phyloP scores from a whole-genome alignment of 2,329 filamentous ascomycete species.

The Aspergillus quadrilineatus region DNA sequence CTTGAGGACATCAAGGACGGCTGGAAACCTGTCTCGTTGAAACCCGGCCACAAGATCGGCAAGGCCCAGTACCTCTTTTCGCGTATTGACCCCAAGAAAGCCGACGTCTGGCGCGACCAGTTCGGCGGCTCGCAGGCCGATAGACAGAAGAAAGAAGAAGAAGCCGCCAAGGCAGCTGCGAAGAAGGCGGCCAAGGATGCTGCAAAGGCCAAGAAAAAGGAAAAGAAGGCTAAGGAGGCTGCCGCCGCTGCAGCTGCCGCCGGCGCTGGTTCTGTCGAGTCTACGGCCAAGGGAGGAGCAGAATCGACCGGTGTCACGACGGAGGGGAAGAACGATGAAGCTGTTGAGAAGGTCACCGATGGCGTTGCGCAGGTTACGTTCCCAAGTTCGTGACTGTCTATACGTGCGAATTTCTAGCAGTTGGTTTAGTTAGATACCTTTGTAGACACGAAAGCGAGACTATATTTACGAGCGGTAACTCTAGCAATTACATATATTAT shows the following conservation, averaged over 20 bases:
- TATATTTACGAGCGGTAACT: slow-evolving; percentile 1
- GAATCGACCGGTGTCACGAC: slow-evolving; percentile 26
- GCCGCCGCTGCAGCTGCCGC: slow-evolving; percentile 25
- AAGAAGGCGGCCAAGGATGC: slow-evolving; percentile 42
- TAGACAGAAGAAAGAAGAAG: slow-evolving; percentile 67
- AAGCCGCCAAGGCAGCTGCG: slow-evolving; percentile 46
- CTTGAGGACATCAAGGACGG: slow-evolving; percentile 51
- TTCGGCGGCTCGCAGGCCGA: slow-evolving; percentile 68
- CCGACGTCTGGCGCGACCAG: slow-evolving; percentile 75
- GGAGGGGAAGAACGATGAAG: slow-evolving; percentile 32
- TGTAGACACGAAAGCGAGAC: background rate
- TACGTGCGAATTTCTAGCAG: background rate
- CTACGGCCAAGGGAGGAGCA: slow-evolving; percentile 36
- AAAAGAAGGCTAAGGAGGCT: slow-evolving; percentile 44
- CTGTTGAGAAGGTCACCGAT: slow-evolving; percentile 42
- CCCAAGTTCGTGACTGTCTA: slow-evolving; percentile 35
- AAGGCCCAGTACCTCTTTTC: slow-evolving; percentile 77
- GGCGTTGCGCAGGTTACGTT: slow-evolving; percentile 45
- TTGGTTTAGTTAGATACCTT: background rate
- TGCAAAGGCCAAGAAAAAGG: slow-evolving; percentile 31
- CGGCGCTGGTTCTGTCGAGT: slow-evolving; percentile 35
- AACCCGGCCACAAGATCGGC: slow-evolving; percentile 76
- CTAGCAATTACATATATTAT: background rate
- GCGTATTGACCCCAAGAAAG: slow-evolving; percentile 78
- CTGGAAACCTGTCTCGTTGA: slow-evolving; percentile 62